These are phyloP conservation scores for Sclerotinia trifoliorum DNA, from an alignment of 2,329 filamentous ascomycete genomes.

Conservation along the genomic window DNA sequence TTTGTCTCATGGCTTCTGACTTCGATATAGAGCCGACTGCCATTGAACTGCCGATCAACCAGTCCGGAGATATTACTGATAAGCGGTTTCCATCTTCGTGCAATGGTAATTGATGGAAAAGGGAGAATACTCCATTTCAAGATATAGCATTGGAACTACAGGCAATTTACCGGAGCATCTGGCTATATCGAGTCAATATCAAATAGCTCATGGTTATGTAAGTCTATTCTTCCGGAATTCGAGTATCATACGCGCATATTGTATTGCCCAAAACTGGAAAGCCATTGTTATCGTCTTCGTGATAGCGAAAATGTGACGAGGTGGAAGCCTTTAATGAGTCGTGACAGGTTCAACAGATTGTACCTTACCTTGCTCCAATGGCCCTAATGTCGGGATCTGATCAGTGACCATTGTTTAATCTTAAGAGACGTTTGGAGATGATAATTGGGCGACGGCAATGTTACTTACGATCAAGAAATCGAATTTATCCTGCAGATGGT, in stretches of 20 bases:
- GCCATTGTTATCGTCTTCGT: background rate
- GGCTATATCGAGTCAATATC: constrained; percentile 1
- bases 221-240: background rate
- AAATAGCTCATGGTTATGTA: background rate
- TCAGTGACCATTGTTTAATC: background rate
- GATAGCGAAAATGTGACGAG: constrained; percentile 3
- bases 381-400: constrained; percentile 9
- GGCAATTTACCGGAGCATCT: background rate
- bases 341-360: constrained; percentile 17
- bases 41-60: background rate
- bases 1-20: background rate
- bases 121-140: background rate
- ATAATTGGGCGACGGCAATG: constrained; percentile 8
- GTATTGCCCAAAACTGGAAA: background rate
- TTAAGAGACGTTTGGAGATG: background rate
- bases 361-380: constrained; percentile 8
- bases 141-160: background rate
- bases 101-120: background rate
- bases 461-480: background rate
- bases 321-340: background rate
- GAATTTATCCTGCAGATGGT: constrained; percentile 16
- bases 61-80: background rate
- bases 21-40: background rate
- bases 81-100: background rate
- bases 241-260: background rate